Base-by-base conservation (phyloP, 2,329 filamentous ascomycete species). In the Penicillium occitanis region DNA sequence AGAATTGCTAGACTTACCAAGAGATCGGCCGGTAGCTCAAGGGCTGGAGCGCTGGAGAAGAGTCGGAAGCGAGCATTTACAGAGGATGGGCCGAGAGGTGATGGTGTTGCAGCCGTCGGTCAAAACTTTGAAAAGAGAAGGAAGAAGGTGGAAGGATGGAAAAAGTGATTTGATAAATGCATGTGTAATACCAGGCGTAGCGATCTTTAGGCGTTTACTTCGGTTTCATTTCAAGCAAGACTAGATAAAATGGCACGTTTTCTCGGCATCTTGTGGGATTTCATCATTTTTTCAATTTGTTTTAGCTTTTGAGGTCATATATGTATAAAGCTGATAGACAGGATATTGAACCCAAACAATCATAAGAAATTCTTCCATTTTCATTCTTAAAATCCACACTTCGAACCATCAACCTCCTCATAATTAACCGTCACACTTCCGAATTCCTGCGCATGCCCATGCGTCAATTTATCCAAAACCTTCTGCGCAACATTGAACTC, bases 1-100 rank as follows among this genome's bases (percentile, higher is more conserved):
- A 86, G 94, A 53, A 97, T 97, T 78, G 90, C 93, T 71, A 85
- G 89, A 68, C 82, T 97, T 73, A 97, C 93, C 6, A 88, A 87
- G 78, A 86, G 87, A 74, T 91, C 88, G 77, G n/a, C 59, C 1
- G 65, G 65, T 17, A 83, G 83, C 67, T 82, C 83, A 42, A 82
- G 83, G 70, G 76, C 83, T 59, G 80, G 84, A 70, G 85, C 86
- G 0, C 74, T 92, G 70, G 93, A 96, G 74, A 93, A 90, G 84
- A 96, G 93, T 76, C 86, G 93, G 69, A 97, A 97, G 85, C 86
- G 93, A 71, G 85, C 85, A 30, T 82, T 86, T 30, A 80, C 82
- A 25, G 90, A 93, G 22, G 93, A 96, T 77, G 88, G 91, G 0
- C 88, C 87, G 6, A 86, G 90, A 66, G 87, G 86, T 33, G 89